Conservation (phyloP, 2,329 filamentous ascomycete species). For the Furcasterigmium sp. region DNA sequence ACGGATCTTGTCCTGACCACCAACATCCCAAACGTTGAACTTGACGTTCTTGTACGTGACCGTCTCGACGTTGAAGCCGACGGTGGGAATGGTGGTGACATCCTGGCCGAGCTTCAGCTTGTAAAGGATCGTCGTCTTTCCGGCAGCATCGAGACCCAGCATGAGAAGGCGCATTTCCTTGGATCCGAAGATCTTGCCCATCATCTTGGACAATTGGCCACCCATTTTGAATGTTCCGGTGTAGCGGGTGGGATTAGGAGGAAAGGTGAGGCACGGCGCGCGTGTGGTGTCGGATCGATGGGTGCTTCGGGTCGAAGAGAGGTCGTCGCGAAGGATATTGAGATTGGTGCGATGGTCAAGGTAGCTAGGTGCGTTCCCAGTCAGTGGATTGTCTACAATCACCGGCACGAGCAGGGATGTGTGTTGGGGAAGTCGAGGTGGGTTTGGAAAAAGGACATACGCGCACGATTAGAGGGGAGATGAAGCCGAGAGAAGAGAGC, state of each 20-base stretch:
- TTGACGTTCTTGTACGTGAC: slow-evolving; percentile 99
- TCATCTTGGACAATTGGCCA: slow-evolving; percentile 95
- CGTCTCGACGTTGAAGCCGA: slow-evolving; percentile 99
- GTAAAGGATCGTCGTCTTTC: slow-evolving; percentile 99
- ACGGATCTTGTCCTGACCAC: slow-evolving; percentile 70
- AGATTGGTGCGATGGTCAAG: too few relatives aligned
- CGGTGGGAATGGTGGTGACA: slow-evolving; percentile 98
- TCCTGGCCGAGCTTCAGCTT: slow-evolving; percentile 99
- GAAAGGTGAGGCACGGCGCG: background rate
- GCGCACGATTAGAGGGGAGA: too few relatives aligned
- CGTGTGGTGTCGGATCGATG: background rate
- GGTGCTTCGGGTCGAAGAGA: background rate
- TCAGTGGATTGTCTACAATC: too few relatives aligned
- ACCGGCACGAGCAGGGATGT: too few relatives aligned
- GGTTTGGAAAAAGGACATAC: too few relatives aligned
- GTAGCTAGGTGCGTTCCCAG: too few relatives aligned
- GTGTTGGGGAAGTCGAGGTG: too few relatives aligned
- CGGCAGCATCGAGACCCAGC: slow-evolving; percentile 98
- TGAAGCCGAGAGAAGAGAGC: too few relatives aligned
- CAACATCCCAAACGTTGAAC: slow-evolving; percentile 99
- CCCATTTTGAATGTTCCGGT: slow-evolving; percentile 57
- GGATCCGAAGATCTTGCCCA: slow-evolving; percentile 96
- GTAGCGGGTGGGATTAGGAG: background rate
- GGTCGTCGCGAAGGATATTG: background rate
- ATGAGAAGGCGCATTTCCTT: slow-evolving; percentile 99